Evolutionary conservation across 2,329 filamentous ascomycete genomes (phyloP), one percentile per base, ranked within the genome.

Genomic region (Apiospora hydei): DNA sequence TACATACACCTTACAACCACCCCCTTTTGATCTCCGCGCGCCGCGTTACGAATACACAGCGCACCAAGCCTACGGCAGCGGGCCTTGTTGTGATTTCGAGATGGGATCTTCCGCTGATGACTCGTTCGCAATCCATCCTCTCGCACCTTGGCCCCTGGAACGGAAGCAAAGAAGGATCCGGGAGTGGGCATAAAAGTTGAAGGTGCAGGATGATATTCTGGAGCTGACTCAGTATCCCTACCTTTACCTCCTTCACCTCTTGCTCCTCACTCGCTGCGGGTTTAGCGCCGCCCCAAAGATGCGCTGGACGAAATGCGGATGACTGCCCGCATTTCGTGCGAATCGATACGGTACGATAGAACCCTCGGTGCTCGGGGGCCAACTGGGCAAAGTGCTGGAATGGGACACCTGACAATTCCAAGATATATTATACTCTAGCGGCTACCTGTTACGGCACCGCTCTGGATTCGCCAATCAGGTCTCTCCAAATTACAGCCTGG

Each of bases 141-240:
- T 34, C 30, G 30, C 16, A 38, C 53, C 21, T 41, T 41, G 10
- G 34, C 38, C 57, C 57, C 34, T 41, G 18, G 57, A 2, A 10
- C 18, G 8, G 18, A 41, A 41, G 18, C 34, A 21, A 41, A 24
- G 30, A 30, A n/a, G 16, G 30, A 61, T 61, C 53, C 53, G 34
- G 13, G 53, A 61, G 30, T 61, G 53, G 53, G 53, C 53, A 64
- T 30, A 16, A 21, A 41, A 64, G 18, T 2, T 30, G 26, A 21
- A 41, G 41, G 18, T 2, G 16, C 57, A 64, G 30, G 57, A 64
- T 14, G 34, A 41, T 64, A 64, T 64, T 64, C 57, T 8, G 34
- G 34, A 64, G 57, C 34, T 64, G 57, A 64, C 34, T 64, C 57
- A 64, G 57, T 64, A 64, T 64, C 57, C 57, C 57, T 64, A 64